Percentiles rank a stretch among this genome's conserved stretches.
Evolutionary conservation across 495 filamentous ascomycete genomes (phyloP).

Genomic region (Penicillium egyptiacum): DNA sequence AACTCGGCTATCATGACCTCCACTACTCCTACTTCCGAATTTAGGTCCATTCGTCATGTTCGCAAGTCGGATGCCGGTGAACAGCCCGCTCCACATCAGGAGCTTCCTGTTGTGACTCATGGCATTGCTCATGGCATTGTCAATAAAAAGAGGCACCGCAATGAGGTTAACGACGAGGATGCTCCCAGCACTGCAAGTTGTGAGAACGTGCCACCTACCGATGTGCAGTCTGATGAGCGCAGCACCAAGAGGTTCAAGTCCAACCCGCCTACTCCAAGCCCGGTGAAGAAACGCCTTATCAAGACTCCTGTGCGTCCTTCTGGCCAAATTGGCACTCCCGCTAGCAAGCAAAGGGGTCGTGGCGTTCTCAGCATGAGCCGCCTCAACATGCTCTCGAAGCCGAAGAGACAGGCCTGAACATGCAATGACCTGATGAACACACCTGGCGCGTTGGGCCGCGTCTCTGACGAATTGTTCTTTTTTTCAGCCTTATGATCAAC

Average conservation of each 20-base stretch:
- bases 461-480: constrained; percentile 1
- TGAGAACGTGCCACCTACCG: constrained; percentile 45
- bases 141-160: constrained; percentile 71
- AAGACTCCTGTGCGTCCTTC: constrained; percentile 37
- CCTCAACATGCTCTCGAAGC: constrained; percentile 53
- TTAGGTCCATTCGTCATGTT: constrained; percentile 41
- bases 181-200: constrained; percentile 49
- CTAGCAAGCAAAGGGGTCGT: constrained; percentile 36
- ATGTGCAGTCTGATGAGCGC: constrained; percentile 38
- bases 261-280: constrained; percentile 39
- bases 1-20: constrained; percentile 9
- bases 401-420: constrained; percentile 41
- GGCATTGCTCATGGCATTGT: constrained; percentile 71
- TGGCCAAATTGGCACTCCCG: constrained; percentile 39
- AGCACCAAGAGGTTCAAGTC: constrained; percentile 46
- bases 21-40: constrained; percentile 8
- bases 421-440: not conserved
- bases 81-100: constrained; percentile 23
- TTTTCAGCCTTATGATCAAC: constrained; percentile 8
- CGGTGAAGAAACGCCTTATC: constrained; percentile 36
- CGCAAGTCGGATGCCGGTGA: constrained; percentile 29
- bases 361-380: constrained; percentile 48
- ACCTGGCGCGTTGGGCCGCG: constrained; percentile 20
- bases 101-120: constrained; percentile 56
- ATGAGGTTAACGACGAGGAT: constrained; percentile 45